Evolutionary conservation across 345 rosid species (phyloP), one percentile per base, ranked within the genome.

Genomic region (Zanthoxylum bungeanum): DNA sequence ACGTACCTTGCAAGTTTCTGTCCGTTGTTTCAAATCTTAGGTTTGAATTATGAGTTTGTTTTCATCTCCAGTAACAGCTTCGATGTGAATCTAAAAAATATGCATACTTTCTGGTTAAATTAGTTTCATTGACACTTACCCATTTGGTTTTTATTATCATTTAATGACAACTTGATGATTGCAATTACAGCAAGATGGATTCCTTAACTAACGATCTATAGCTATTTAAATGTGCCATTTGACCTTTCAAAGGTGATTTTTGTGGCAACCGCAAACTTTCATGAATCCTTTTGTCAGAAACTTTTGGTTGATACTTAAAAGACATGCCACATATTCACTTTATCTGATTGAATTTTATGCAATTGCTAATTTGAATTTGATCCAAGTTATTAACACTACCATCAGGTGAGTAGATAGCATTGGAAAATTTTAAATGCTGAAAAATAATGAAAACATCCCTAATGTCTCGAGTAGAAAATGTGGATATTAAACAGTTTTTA

Each of bases 151-250:
- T 63, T 52, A 52, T 71, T 53, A 36, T 49, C 31, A 14, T 21
- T 33, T 33, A n/a, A 40, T 37, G 60, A 47, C 22, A 59, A 21
- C 58, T 42, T 75, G 24, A 49, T 56, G 60, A 70, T 46, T 71
- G 12, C 24, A n/a, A 25, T 12, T 37, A 19, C 42, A 46, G 42
- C 40, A 56, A 28, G 39, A 51, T 78, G 74, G 33, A 37, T 80
- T 60, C 91, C 97, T 89, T 95, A 83, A 90, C 80, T 73, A 51
- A 75, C 65, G 72, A 28, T 70, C 50, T 63, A 31, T 69, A 95
- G 99, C 89, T 95, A 95, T 78, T 85, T 95, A 79, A 95, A 92
- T 81, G 98, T 95, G 72, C 99, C 99, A 21, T 95, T 84, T 76
- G 99, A 95, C 85, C 97, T 95, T 62, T 95, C 99, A 25, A 91